These are phyloP conservation scores for Microdochium trichocladiopsis DNA, from an alignment of 2,329 filamentous ascomycete species.

Conservation along the genomic window DNA sequence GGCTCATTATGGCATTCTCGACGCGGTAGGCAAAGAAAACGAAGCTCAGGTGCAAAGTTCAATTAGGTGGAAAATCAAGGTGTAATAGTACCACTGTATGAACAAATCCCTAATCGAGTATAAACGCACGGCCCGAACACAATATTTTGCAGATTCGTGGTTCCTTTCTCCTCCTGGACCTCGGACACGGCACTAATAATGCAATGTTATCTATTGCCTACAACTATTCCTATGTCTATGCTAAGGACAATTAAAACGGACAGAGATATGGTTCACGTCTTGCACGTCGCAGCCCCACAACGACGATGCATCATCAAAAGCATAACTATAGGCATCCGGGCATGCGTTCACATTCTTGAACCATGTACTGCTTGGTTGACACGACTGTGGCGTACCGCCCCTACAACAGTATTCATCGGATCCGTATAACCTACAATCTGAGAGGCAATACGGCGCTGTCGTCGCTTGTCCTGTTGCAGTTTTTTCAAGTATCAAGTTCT, in stretches of 20 bases:
- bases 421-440: neutral
- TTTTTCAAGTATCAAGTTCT: neutral
- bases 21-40: too few relatives aligned
- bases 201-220: too few relatives aligned
- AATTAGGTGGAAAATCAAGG: too few relatives aligned
- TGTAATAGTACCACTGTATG: too few relatives aligned
- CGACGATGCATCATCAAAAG: neutral
- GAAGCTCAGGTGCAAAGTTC: too few relatives aligned
- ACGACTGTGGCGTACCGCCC: neutral
- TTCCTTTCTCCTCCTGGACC: too few relatives aligned
- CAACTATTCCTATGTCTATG: too few relatives aligned
- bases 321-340: neutral
- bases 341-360: neutral
- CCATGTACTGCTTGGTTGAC: neutral
- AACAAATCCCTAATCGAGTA: too few relatives aligned
- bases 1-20: too few relatives aligned
- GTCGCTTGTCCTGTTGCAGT: neutral
- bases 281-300: neutral
- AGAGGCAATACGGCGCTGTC: neutral
- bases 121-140: too few relatives aligned
- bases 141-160: too few relatives aligned
- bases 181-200: too few relatives aligned
- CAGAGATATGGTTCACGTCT: neutral
- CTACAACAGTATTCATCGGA: neutral
- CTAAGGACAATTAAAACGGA: neutral